Evolutionary conservation across 306 rosid genomes (phyloP), one percentile per base, ranked within the genome.

Genomic region (Inga laurina): DNA sequence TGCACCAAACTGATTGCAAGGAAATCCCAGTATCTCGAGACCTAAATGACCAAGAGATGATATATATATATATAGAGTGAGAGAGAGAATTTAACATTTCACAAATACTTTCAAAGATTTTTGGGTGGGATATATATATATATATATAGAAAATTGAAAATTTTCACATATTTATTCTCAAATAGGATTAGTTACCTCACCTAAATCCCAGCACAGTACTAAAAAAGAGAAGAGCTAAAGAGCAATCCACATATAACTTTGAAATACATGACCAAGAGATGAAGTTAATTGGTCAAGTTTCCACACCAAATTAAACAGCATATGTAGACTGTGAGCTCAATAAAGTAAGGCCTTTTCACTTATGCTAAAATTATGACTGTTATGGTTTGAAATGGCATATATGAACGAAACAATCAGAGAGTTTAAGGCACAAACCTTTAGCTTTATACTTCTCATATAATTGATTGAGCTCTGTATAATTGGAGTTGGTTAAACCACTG

Each of bases 401-500:
- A 64, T 16, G 48, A 83, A 66, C 19, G 41, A 85, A 66, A 11
- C 66, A 76, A 54, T 57, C 21, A 12, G 39, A 45, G 18, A 30
- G 62, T 62, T 73, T 19, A n/a, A 75, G 19, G 4, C 18, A 64
- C 88, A 85, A 59, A 91, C 97, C 98, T 91, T 91, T 90, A 75
- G 88, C 91, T 81, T 90, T 95, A 76, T 93, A 95, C 82, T 91
- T 91, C 21, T 91, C 89, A 77, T 92, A 87, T 1, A 93, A 78
- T 71, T 93, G 94, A 88, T 93, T 95, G 90, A 95, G 85, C 93
- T 93, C 97, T 27, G 76, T 75, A 84, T 95, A 95, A 74, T 91
- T 95, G 71, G 97, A 90, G 88, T 90, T 88, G 83, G 98, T 93
- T 92, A 95, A 81, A 79, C 97, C 98, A 83, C 98, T 93, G 89